Evolutionary conservation across 805 yeast species (phyloP), one percentile per base, ranked within the genome.

Genomic region (Saturnispora zaruensis): DNA sequence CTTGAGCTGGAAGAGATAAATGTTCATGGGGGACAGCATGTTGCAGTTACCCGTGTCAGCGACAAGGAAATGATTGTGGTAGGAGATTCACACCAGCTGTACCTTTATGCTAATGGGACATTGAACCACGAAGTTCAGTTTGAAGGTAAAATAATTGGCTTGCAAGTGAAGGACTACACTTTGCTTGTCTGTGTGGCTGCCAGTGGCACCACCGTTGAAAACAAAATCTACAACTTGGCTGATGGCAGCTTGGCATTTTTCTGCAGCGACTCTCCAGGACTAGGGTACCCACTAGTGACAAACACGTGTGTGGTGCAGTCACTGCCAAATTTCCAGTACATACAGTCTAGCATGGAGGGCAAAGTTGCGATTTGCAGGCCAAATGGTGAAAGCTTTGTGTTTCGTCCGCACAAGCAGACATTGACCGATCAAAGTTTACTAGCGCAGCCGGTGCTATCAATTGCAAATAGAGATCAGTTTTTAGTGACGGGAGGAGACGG

Each of bases 301-400:
- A 30, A 41, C 25, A 47, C 45, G 4, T 41, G 41, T 20, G 18
- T 47, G 8, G 28, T 23, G 24, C 9, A 18, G 40, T 25, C 37
- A 13, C 13, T 11, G 8, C 25, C 32, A 2, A 14, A 18, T 28
- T 11, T 41, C 8, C 25, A 25, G 14, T 47, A 47, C 18, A 87
- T 82, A 0, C 73, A 81, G 30, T 71, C 87, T 25, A 81, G 91
- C 1, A 72, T 87, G n/a, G 95, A 87, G 58, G 96, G 96, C 0
- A 69, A 95, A 26, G 88, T 84, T 1, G 81, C 89, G 0, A 76
- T 87, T 25, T 91, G 87, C 53, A 81, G 73, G 57, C 77, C 44
- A 9, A 33, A 41, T 21, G 45, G 44, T 9, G 41, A 45, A 20
- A 76, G 79, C 49, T 89, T 82, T 63, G 91, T 96, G 0, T 88